Evolutionary conservation across 768 basidiomycete genomes (phyloP).

Genomic region (Sarcodon aspratus): DNA sequence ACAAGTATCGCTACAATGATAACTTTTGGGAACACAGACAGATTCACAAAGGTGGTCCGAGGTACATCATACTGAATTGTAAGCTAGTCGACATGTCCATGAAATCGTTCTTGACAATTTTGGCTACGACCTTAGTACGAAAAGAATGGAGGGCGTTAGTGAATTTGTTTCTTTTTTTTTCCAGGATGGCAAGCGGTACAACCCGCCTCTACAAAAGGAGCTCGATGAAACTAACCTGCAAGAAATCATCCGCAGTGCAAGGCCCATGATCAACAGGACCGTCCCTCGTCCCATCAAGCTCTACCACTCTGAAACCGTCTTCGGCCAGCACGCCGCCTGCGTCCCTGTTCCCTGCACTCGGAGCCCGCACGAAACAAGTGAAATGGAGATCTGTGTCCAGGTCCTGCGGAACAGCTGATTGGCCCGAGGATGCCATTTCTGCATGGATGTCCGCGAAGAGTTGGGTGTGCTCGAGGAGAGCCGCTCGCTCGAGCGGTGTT

Average conservation of each 20-base stretch:
- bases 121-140: slow-evolving; percentile 45
- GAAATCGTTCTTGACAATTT: slow-evolving; percentile 48
- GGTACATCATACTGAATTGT: slow-evolving; percentile 60
- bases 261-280: slow-evolving; percentile 77
- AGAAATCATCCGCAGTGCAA: slow-evolving; percentile 33
- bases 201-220: too few relatives aligned
- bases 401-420: slow-evolving; percentile 46
- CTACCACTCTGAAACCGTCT: slow-evolving; percentile 41
- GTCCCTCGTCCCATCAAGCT: slow-evolving; percentile 70
- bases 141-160: background rate
- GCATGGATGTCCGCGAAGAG: slow-evolving; percentile 75
- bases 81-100: slow-evolving; percentile 40
- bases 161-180: too few relatives aligned
- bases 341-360: slow-evolving; percentile 26
- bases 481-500: slow-evolving; percentile 62
- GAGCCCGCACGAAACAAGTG: slow-evolving; percentile 73
- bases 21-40: too few relatives aligned
- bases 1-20: too few relatives aligned
- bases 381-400: slow-evolving; percentile 77
- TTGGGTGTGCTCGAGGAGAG: slow-evolving; percentile 61
- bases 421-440: slow-evolving; percentile 56
- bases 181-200: too few relatives aligned
- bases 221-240: slow-evolving; percentile 39
- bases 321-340: slow-evolving; percentile 12
- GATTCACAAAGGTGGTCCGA: slow-evolving; percentile 17